Base-by-base conservation (phyloP, 1,284 basidiomycete species). In the Naganishia albida region DNA sequence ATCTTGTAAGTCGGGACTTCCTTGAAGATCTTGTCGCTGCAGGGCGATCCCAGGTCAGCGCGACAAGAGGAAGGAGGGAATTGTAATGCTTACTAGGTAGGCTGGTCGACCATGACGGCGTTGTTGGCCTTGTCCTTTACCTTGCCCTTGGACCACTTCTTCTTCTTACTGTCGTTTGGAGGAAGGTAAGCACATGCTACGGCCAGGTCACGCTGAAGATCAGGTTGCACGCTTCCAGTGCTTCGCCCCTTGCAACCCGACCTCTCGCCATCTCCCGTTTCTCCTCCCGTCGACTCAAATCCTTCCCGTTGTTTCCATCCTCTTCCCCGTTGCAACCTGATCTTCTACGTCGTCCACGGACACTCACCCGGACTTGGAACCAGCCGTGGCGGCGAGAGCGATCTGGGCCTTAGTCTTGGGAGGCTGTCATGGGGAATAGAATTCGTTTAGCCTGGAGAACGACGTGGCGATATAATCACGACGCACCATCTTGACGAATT, bases 71-170 rank as follows among this genome's bases (percentile, higher is more conserved):
- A 3, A 42, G 50, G 34, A 55, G 34, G 51, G 42, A 23, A 15
- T 16, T 30, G 25, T 1, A n/a, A 18, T 4, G 73, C 78, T 71
- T 69, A 80, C 81, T 70, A 79, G 73, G 79, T 80, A 52, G 77
- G 68, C 85, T 95, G 93, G 85, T 96, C 93, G 77, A 96, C 88
- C 74, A 88, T 84, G 80, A 98, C 94, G 77, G 90, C 87, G 78
- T 79, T 80, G 78, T 89, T 88, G 76, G 91, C 92, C 88, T 97
- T 97, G 84, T 97, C 93, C 88, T 97, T 97, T 81, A 97, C 93
- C 84, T 96, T 96, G 81, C 94, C 94, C 87, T 98, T 98, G 73
- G 93, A 97, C 94, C 94, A 98, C 87, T 98, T 98, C 89, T 98
- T 98, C 87, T 98, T 98, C 87, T 97, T 97, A 70, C 78, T 80